phyloP scores from a whole-genome alignment of 805 yeast species.

The Sugiyamaella lignohabitans region DNA sequence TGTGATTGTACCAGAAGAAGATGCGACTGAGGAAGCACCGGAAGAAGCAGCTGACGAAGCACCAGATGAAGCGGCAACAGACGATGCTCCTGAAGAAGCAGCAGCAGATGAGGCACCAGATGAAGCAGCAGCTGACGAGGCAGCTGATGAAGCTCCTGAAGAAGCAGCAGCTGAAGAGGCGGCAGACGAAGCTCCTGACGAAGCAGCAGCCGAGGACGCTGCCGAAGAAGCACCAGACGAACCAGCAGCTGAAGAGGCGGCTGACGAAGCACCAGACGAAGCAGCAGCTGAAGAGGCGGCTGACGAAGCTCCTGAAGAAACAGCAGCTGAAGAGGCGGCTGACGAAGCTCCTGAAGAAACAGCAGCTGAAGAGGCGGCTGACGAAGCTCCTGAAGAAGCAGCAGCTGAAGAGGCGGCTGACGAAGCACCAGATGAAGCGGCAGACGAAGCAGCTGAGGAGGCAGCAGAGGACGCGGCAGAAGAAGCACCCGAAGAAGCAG shows the following conservation, averaged over 20 bases:
- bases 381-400: neutral
- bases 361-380: neutral
- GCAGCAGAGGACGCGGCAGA: neutral
- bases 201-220: constrained; percentile 12
- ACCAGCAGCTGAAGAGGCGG: constrained; percentile 31
- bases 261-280: constrained; percentile 25
- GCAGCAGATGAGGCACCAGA: constrained; percentile 38
- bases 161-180: constrained; percentile 31
- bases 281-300: constrained; percentile 13
- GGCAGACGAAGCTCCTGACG: constrained; percentile 25
- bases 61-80: constrained; percentile 31
- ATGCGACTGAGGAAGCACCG: constrained; percentile 10
- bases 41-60: neutral
- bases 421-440: neutral
- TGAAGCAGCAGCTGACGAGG: neutral
- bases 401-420: constrained; percentile 11
- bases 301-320: neutral
- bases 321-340: neutral
- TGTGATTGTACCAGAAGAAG: neutral
- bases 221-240: neutral
- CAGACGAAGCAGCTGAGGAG: constrained; percentile 35
- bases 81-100: too few species aligned
- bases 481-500: neutral
- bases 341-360: neutral
- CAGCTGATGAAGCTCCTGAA: neutral